Base-by-base conservation (phyloP, 352 stramenopile species). In the Phytophthora pini region DNA sequence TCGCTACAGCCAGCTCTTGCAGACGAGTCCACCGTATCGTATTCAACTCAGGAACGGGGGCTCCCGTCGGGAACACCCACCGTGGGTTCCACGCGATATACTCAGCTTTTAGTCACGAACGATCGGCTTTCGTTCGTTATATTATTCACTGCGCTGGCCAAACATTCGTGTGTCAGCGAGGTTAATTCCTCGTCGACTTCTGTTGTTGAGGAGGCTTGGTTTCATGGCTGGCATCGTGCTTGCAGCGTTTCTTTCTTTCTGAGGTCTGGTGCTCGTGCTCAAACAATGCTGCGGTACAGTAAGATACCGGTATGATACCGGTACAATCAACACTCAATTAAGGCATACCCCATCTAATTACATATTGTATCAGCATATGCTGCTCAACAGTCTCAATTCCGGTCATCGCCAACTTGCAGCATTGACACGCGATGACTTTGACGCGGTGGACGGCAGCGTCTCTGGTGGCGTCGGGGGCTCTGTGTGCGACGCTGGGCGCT, bases 381-480 rank as follows among this genome's bases (percentile, higher is more conserved):
- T 8, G 8, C n/a, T 12, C 11, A 17, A 27, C 31, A 32, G 31
- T 36, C 31, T 36, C 31, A 36, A 36, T 65, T 61, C 43, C 51
- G 47, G 47, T 65, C 22, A 32, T 68, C 61, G 8, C 8, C 36
- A 47, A 36, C n/a, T 9, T 57, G 34, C 38, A 17, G 26, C 36
- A 56, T 56, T 48, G 56, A 57, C 56, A 59, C 57, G 45, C 59
- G 40, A 69, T 70, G 41, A 70, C 46, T 31, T 22, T 71, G 61
- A 75, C 61, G 39, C 50, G 55, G 38, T 76, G 66, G 71, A 59
- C 63, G 52, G 39, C 56, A 43, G 63, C 54, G 60, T 61, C 60
- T 13, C 27, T 79, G 32, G 41, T 72, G 62, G 66, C 48, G 24
- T 71, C 65, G 8, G 56, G 62, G 9, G 57, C 60, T 15, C 48